These are phyloP conservation scores for Fraxinus americana DNA, from an alignment of 257 asterid genomes.

Conservation along the genomic window DNA sequence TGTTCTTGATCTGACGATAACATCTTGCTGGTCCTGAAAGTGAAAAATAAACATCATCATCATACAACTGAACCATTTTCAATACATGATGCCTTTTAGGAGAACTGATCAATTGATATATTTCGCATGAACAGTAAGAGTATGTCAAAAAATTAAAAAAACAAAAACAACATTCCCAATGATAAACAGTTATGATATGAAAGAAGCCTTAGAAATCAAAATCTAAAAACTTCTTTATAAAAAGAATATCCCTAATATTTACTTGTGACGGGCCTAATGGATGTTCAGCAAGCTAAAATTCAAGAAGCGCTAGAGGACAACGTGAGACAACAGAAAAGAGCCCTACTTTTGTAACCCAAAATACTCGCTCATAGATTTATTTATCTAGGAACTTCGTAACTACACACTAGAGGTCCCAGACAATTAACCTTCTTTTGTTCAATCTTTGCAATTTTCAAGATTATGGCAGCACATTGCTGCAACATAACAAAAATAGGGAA, in stretches of 20 bases:
- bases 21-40: slow-evolving; percentile 40
- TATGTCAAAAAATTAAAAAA: neutral
- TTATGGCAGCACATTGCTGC: neutral
- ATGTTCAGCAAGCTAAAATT: neutral
- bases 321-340: neutral
- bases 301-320: neutral
- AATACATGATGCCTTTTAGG: neutral
- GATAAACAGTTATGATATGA: neutral
- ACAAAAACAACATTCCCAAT: neutral
- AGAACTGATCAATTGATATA: neutral
- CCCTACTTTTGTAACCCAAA: neutral
- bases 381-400: neutral
- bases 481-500: neutral
- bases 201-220: neutral
- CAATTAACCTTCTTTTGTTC: neutral
- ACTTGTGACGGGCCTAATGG: neutral
- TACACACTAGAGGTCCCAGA: neutral
- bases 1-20: slow-evolving; percentile 44
- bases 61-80: neutral
- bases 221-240: neutral
- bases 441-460: neutral
- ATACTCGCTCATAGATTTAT: neutral
- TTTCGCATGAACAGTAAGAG: neutral
- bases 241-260: neutral
- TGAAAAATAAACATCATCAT: neutral